Conservation (phyloP, 306 rosid genomes). For the Aeschynomene evenia region DNA sequence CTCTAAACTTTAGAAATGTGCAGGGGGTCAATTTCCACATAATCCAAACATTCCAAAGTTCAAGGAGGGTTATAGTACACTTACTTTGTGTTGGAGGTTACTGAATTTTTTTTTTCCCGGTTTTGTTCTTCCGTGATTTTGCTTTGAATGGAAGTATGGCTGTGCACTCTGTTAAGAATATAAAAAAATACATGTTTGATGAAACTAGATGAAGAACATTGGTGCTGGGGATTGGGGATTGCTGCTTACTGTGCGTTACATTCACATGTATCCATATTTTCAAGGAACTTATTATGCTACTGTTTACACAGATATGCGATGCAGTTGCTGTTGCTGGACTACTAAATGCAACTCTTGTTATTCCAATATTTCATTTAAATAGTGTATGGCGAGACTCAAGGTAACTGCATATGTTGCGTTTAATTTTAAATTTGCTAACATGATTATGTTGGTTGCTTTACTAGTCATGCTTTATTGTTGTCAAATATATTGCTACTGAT, state of each 20-base stretch:
- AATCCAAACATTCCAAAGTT: background rate
- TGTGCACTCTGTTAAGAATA: slow-evolving; percentile 5
- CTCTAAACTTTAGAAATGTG: no score
- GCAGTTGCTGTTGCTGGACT: slow-evolving; percentile 99
- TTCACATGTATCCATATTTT: slow-evolving; percentile 2
- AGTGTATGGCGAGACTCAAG: slow-evolving; percentile 98
- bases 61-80: no score
- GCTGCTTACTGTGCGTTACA: background rate
- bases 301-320: slow-evolving; percentile 72
- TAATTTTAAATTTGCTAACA: slow-evolving; percentile 7
- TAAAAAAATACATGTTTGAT: background rate
- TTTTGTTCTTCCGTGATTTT: slow-evolving; percentile 9
- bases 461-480: slow-evolving; percentile 16
- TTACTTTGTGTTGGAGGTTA: background rate
- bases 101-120: background rate
- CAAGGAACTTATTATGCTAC: slow-evolving; percentile 24
- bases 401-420: slow-evolving; percentile 37
- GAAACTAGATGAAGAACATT: slow-evolving; percentile 1
- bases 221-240: slow-evolving; percentile 14
- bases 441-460: slow-evolving; percentile 24
- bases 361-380: slow-evolving; percentile 94
- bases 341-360: slow-evolving; percentile 84
- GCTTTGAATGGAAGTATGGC: slow-evolving; percentile 7
- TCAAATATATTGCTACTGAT: background rate
- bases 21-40: no score